These are phyloP conservation scores for Cardamine chenopodiifolia DNA, from an alignment of 345 rosid species.

Conservation along the genomic window DNA sequence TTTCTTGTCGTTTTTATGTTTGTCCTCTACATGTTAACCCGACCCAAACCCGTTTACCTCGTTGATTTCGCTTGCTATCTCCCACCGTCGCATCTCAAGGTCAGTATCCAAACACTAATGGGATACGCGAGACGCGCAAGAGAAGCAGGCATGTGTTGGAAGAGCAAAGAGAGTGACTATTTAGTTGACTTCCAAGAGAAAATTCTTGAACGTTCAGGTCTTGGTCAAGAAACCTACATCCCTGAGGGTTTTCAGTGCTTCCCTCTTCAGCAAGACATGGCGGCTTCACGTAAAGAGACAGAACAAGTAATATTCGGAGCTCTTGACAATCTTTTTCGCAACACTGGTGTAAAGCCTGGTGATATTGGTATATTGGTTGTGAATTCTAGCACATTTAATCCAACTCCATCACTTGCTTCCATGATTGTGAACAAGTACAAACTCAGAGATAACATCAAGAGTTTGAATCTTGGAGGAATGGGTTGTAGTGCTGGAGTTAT, in stretches of 20 bases:
- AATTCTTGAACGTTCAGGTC: constrained; percentile 87
- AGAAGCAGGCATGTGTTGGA: constrained; percentile 70
- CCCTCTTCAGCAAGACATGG: constrained; percentile 82
- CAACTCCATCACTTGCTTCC: constrained; percentile 57
- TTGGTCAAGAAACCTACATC: constrained; percentile 81
- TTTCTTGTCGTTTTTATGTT: constrained; percentile 56
- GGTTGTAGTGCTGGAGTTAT: constrained; percentile 62
- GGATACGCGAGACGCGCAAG: constrained; percentile 76
- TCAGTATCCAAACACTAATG: constrained; percentile 60
- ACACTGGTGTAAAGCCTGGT: constrained; percentile 63
- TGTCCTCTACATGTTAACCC: constrained; percentile 65
- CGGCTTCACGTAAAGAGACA: constrained; percentile 88
- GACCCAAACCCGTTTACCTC: constrained; percentile 66
- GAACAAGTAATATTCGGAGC: constrained; percentile 94
- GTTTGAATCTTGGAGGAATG: constrained; percentile 63
- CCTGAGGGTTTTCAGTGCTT: constrained; percentile 74
- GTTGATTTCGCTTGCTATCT: constrained; percentile 76
- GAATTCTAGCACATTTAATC: constrained; percentile 40
- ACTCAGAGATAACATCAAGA: constrained; percentile 50
- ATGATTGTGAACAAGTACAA: constrained; percentile 50
- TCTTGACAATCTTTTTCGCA: constrained; percentile 68
- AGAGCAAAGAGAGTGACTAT: constrained; percentile 61
- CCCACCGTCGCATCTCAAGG: constrained; percentile 69
- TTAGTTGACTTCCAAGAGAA: constrained; percentile 70
- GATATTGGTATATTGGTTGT: constrained; percentile 67